Base-by-base conservation (phyloP, 73 alveolate genomes). In the Paramecium primaurelia region DNA sequence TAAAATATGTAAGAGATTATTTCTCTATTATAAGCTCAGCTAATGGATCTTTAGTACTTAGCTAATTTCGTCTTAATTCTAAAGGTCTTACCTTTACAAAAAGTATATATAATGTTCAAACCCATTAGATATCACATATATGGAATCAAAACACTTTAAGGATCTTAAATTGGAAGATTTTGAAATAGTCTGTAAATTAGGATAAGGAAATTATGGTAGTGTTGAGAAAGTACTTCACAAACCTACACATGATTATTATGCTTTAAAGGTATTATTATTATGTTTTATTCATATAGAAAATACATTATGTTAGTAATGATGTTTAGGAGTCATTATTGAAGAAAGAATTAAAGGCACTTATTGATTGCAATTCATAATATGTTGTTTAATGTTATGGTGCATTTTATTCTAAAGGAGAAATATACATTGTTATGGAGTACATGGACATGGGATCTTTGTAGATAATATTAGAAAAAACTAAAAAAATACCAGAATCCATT, bases 161-260 rank as follows among this genome's bases (percentile, higher is more conserved):
- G 94, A 89, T 14, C 59, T 89, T 40, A 89, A 51, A 73, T 71
- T 71, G 32, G 94, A 89, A 18, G 94, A 89, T 83, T 89, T 89
- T 26, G 90, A 89, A 71, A 71, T 71, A 42, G 92, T 71, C 22
- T 64, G 94, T 58, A 83, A 71, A 71, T 71, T 89, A 36, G 94
- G 94, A 42, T 59, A 37, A 71, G 94, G 94, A 22, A 64, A 77
- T n/a, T 89, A 38, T 71, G 94, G 94, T 34, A 89, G 54, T 38
- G 94, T 89, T 22, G 71, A 69, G 71, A 89, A 89, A 89, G 91
- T 71, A 28, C 86, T 58, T 12, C 94, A 89, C 40, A 89, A 51
- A 89, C 86, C 68, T 11, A 49, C 87, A 6, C 49, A 83, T 38
- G 88, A 89, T 36, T 40, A 71, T n/a, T 89, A 89, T 89, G 94